phyloP scores from a whole-genome alignment of 2,329 filamentous ascomycete species.

The Malbranchea zuffiana region DNA sequence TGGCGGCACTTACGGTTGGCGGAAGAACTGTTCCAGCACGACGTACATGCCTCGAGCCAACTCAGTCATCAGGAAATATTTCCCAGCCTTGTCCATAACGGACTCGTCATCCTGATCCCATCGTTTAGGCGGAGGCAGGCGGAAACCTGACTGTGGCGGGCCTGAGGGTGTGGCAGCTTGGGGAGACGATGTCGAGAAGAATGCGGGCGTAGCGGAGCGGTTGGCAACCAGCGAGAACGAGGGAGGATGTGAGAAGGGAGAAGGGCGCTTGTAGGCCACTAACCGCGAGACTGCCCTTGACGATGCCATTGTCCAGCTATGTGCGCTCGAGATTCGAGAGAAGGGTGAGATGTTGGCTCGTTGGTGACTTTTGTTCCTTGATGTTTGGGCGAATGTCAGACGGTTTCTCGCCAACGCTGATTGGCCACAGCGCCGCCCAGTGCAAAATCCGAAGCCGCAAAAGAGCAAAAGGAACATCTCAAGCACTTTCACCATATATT shows the following conservation, averaged over 20 bases:
- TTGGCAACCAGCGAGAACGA: slow-evolving; percentile 23
- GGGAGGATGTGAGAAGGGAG: slow-evolving; percentile 18
- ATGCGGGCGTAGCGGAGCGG: slow-evolving; percentile 34
- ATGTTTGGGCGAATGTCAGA: slow-evolving; percentile 10
- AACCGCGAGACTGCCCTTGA: slow-evolving; percentile 35
- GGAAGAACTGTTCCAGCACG: slow-evolving; percentile 93
- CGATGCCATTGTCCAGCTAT: slow-evolving; percentile 39
- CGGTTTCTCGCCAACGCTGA: slow-evolving; percentile 10
- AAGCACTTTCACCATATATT: too few relatives aligned
- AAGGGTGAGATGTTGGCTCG: slow-evolving; percentile 1
- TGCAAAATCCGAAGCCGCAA: slow-evolving; percentile 8
- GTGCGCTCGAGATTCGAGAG: slow-evolving; percentile 9
- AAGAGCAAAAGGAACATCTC: too few relatives aligned
- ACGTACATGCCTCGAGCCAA: slow-evolving; percentile 98
- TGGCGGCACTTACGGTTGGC: slow-evolving; percentile 68
- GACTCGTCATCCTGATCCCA: slow-evolving; percentile 75
- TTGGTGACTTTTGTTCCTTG: slow-evolving; percentile 1
- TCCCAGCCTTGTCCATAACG: slow-evolving; percentile 71
- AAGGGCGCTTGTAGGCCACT: slow-evolving; percentile 31
- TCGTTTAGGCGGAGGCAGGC: slow-evolving; percentile 58
- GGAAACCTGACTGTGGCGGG: slow-evolving; percentile 69
- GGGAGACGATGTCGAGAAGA: slow-evolving; percentile 55
- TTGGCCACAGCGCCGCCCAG: slow-evolving; percentile 7
- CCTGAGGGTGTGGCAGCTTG: slow-evolving; percentile 58
- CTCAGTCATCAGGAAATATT: slow-evolving; percentile 92